These are phyloP conservation scores for Solanum chaucha DNA, from an alignment of 257 asterid genomes.

Conservation along the genomic window DNA sequence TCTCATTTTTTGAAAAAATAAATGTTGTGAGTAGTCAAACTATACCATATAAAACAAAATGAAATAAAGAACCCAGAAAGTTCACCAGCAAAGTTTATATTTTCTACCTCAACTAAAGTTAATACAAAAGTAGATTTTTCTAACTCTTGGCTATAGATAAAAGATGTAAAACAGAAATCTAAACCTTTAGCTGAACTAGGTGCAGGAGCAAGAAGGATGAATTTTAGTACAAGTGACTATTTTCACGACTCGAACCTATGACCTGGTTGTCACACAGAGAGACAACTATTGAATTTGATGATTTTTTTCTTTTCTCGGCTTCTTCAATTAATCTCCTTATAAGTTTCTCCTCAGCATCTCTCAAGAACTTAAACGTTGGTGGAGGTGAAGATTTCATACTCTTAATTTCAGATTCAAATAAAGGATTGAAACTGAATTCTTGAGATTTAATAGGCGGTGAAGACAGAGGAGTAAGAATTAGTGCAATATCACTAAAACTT, in stretches of 20 bases:
- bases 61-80: not conserved
- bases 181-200: not conserved
- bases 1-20: too few species aligned
- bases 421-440: not conserved
- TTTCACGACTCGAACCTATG: not conserved
- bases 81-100: not conserved
- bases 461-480: constrained; percentile 41
- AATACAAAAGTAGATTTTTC: too few species aligned
- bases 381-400: constrained; percentile 25
- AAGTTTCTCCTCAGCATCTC: constrained; percentile 29
- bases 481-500: constrained; percentile 19
- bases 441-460: constrained; percentile 50
- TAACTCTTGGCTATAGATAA: not conserved
- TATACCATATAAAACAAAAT: not conserved
- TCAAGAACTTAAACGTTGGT: constrained; percentile 31
- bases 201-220: constrained; percentile 1
- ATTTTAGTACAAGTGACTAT: not conserved
- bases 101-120: not conserved
- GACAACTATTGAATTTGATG: constrained; percentile 10
- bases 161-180: not conserved
- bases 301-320: not conserved
- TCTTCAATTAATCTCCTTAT: constrained; percentile 3
- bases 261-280: not conserved
- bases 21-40: not conserved
- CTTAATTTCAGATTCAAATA: constrained; percentile 33